Evolutionary conservation across 2,329 filamentous ascomycete genomes (phyloP).

Genomic region (Diaporthe sp.): DNA sequence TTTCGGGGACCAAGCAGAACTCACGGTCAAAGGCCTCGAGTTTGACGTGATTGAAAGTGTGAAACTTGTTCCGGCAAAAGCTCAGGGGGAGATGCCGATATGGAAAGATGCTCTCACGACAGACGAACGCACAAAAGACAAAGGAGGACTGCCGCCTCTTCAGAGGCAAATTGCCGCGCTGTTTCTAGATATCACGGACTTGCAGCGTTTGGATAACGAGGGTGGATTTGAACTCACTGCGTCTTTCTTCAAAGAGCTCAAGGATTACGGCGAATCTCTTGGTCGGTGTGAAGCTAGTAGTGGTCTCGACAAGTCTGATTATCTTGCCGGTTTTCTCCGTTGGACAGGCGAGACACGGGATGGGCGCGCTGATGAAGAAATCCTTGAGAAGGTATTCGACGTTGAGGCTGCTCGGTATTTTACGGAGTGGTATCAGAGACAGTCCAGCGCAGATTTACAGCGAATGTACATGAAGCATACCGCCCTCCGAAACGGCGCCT

Average conservation of each 20-base stretch:
- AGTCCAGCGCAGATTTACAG: neutral
- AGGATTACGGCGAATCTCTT: neutral
- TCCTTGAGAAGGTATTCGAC: neutral
- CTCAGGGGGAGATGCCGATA: neutral
- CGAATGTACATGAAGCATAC: neutral
- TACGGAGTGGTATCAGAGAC: neutral
- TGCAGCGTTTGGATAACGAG: neutral
- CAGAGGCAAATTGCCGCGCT: neutral
- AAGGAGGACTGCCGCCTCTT: neutral
- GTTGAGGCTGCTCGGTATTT: neutral
- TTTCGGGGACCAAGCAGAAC: neutral
- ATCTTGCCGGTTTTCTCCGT: neutral
- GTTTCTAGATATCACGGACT: accelerated
- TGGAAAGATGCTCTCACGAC: neutral
- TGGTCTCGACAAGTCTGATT: neutral
- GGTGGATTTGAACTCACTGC: accelerated
- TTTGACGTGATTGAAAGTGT: neutral
- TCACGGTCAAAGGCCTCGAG: neutral
- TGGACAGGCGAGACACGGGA: neutral
- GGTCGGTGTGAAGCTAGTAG: neutral
- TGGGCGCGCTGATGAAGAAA: neutral
- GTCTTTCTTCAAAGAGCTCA: neutral
- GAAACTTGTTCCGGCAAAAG: neutral
- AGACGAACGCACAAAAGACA: neutral
- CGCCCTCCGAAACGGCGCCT: accelerated